Evolutionary conservation across 768 basidiomycete species (phyloP), one percentile per base, ranked within the genome.

Genomic region (Lentinula guzmanii): DNA sequence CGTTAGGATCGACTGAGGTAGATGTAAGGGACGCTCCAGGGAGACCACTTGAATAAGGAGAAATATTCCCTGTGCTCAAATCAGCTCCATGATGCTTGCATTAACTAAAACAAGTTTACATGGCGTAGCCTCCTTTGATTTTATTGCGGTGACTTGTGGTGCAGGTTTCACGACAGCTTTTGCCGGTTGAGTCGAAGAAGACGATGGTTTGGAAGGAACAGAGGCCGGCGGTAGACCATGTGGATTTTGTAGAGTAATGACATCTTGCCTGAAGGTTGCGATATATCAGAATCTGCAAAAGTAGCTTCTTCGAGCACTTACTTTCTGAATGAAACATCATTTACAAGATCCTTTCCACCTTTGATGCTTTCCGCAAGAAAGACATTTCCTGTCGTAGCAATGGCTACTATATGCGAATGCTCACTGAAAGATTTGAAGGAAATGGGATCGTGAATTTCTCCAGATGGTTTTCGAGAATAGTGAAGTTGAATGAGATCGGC

Each of bases 341-440:
- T 84, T 8, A 98, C 78, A n/a, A 98, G 77, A 71, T 99, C 97
- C 65, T 78, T 81, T 62, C 91, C 90, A 21, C 88, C 90, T 69
- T 87, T 93, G 62, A 94, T 78, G 66, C 95, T 96, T 52, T 98
- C 97, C 7, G 90, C 89, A 16, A 95, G 80, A 72, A 91, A 98
- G 13, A 98, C 94, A 70, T 97, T 97, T 15, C 94, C 95, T 0
- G 93, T 94, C 0, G 86, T 89, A 5, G 88, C 87, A 65, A 97
- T 86, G 45, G 92, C 91, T 41, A 94, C 91, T 60, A 99, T 91
- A 70, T 98, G 91, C 1, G 96, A 95, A 71, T 98, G 96, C 64
- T 96, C 90, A 70, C 83, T 95, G 81, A 99, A 97, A 2, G 92
- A 90, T 72, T 98, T 98, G 84, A 96, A 99, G 3, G 94, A 93